Evolutionary conservation across 2,329 filamentous ascomycete species (phyloP), one percentile per base, ranked within the genome.

Genomic region (Botrytis hyacinthi): DNA sequence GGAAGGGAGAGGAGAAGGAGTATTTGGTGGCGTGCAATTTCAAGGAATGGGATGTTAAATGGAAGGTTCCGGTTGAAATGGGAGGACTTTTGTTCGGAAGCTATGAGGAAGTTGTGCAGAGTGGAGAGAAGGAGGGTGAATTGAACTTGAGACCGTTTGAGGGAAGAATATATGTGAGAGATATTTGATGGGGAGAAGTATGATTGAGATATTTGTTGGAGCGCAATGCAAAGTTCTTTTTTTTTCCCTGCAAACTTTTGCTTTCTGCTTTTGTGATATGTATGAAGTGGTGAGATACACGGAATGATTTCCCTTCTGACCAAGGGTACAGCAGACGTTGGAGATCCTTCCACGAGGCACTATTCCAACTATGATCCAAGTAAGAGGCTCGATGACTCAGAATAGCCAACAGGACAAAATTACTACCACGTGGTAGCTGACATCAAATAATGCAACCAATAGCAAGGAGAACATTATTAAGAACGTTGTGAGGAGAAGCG

Each of bases 21-120:
- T 48, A 51, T 65, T 20, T 71, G 42, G 22, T 71, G 10, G 69
- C 22, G 14, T 71, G 69, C n/a, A 71, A 71, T 37, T 71, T 71
- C 22, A 65, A 68, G 10, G 66, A 57, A 10, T 32, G 48, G 48
- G 48, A 57, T 57, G 66, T 68, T 10, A 42, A 9, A 7, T 68
- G 66, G 66, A 32, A 42, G n/a, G 16, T 42, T 57, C 66, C 48
- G 4, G 66, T 68, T 32, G 35, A 42, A 37, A 68, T 16, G 10
- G 66, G 66, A 18, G 16, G 3, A 5, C 7, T 57, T 5, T 44
- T 68, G 35, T 57, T 68, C 3, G 66, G 66, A 12, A 68, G 66
- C 16, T 68, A 68, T 29, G 66, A 68, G 48, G 65, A 40, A 5
- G 48, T 37, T 6, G 48, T 54, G 5, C 35, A 16, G 35, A 29